phyloP scores from a whole-genome alignment of 306 rosid genomes.

The Aeschynomene evenia region DNA sequence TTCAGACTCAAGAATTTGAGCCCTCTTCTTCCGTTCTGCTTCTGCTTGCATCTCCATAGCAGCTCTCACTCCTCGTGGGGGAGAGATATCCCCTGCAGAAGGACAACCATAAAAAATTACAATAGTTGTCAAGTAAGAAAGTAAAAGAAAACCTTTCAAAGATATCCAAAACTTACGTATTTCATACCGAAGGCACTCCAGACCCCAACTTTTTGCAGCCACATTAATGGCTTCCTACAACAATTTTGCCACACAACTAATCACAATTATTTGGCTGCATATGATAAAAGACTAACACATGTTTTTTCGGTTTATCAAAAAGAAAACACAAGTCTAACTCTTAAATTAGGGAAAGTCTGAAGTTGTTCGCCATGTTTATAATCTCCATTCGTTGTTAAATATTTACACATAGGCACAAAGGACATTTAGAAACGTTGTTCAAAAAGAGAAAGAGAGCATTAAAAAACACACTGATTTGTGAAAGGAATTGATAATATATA shows the following conservation, averaged over 20 bases:
- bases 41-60: constrained; percentile 99
- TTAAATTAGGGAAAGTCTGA: background rate
- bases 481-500: background rate
- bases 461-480: background rate
- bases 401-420: background rate
- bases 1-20: constrained; percentile 96
- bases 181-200: constrained; percentile 94
- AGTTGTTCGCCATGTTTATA: constrained; percentile 8
- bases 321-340: constrained; percentile 17
- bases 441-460: background rate
- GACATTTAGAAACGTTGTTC: constrained; percentile 5
- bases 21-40: constrained; percentile 96
- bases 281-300: background rate
- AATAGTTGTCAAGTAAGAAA: background rate
- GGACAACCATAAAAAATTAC: constrained; percentile 22
- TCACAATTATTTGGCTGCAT: constrained; percentile 10
- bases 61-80: constrained; percentile 93
- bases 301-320: background rate
- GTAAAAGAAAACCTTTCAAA: constrained; percentile 17
- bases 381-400: background rate
- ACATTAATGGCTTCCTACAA: constrained; percentile 81
- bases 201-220: constrained; percentile 90
- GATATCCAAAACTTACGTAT: constrained; percentile 59
- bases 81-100: constrained; percentile 89
- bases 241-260: constrained; percentile 27